These are phyloP conservation scores for Solanum tarapatanum DNA, from an alignment of 257 asterid genomes.

Conservation along the genomic window DNA sequence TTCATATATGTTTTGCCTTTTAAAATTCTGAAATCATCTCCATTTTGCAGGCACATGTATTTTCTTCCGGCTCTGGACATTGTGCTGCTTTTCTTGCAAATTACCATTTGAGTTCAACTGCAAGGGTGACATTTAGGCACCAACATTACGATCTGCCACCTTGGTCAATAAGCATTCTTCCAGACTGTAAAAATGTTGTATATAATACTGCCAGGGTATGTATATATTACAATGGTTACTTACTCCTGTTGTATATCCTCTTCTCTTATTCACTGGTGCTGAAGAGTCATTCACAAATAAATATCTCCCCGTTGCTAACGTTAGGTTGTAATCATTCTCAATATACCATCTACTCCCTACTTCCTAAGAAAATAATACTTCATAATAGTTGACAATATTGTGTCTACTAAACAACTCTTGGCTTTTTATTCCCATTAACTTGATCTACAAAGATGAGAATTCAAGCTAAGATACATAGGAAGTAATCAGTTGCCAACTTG, in stretches of 20 bases:
- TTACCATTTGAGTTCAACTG: conserved; percentile 44
- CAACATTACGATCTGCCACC: conserved; percentile 72
- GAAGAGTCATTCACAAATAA: neutral
- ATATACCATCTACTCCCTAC: neutral
- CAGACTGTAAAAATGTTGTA: conserved; percentile 61
- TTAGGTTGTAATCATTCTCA: neutral
- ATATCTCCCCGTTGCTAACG: neutral
- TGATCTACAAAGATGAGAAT: neutral
- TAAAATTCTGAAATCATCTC: neutral
- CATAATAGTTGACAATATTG: neutral
- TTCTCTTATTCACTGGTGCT: neutral
- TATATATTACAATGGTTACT: neutral
- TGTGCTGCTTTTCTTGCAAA: conserved; percentile 88
- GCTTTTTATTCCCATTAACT: neutral
- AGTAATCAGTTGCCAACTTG: neutral
- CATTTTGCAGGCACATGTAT: conserved; percentile 56
- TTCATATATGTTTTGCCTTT: neutral
- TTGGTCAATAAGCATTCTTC: conserved; percentile 94
- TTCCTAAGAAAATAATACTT: neutral
- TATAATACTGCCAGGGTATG: conserved; percentile 82
- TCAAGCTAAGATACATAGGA: neutral
- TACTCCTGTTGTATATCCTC: neutral
- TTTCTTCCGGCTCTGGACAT: conserved; percentile 48
- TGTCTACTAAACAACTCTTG: neutral
- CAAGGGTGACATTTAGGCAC: conserved; percentile 54